Evolutionary conservation across 2,329 filamentous ascomycete genomes (phyloP).

Genomic region (Aureobasidium sp.): DNA sequence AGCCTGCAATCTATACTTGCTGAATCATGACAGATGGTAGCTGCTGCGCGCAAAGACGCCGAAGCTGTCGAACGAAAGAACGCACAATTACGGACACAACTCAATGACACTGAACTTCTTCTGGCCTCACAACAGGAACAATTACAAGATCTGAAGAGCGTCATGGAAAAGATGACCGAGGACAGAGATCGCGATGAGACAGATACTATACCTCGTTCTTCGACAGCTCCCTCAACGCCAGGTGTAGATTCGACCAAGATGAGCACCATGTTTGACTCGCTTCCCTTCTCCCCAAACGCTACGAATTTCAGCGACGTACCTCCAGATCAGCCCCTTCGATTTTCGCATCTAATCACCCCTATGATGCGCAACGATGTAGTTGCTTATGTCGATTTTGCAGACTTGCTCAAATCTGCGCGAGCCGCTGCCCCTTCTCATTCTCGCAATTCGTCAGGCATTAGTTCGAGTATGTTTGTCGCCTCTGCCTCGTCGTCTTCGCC

Average conservation of each 20-base stretch:
- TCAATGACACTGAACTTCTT: constrained; percentile 78
- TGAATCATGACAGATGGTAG: constrained; percentile 64
- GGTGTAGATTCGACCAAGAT: constrained; percentile 52
- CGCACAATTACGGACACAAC: constrained; percentile 76
- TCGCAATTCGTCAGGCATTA: constrained; percentile 60
- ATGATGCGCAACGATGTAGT: constrained; percentile 74
- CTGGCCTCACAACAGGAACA: constrained; percentile 90
- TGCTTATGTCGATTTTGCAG: constrained; percentile 78
- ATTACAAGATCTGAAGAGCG: constrained; percentile 78
- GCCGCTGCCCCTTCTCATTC: constrained; percentile 50
- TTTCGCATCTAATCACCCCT: constrained; percentile 75
- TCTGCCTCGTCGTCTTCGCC: constrained; percentile 29
- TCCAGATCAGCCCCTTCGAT: constrained; percentile 61
- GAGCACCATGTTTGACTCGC: constrained; percentile 53
- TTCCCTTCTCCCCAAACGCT: constrained; percentile 45
- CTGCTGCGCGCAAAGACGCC: constrained; percentile 75
- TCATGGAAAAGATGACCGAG: constrained; percentile 79
- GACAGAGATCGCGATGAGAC: constrained; percentile 67
- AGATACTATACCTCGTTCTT: constrained; percentile 50
- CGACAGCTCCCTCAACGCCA: constrained; percentile 72
- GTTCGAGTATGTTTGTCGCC: constrained; percentile 25
- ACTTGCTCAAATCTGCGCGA: constrained; percentile 61
- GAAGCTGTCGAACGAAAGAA: constrained; percentile 72
- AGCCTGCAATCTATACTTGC: constrained; percentile 22
- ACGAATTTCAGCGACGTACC: constrained; percentile 45